A percentile compares a stretch with the other conserved stretches of the same genome.
These are phyloP conservation scores for Euphorbia schlechtendalii DNA, from an alignment of 441 rosid genomes.

Conservation along the genomic window DNA sequence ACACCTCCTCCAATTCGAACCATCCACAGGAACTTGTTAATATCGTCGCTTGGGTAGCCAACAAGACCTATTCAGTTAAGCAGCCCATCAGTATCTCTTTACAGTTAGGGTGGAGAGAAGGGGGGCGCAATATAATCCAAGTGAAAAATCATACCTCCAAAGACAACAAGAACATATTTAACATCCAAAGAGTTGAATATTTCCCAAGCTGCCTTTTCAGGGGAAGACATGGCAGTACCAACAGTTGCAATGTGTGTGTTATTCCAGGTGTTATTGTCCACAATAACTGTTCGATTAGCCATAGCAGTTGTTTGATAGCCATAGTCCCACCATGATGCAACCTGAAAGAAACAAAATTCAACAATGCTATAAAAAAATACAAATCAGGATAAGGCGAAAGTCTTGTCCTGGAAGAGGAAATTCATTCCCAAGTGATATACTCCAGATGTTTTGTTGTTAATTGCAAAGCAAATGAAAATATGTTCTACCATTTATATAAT, in stretches of 20 bases:
- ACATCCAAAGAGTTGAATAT: slow-evolving; percentile 94
- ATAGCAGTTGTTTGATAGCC: slow-evolving; percentile 99
- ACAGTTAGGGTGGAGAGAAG: not conserved
- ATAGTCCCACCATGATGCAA: slow-evolving; percentile 99
- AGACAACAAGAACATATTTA: slow-evolving; percentile 95
- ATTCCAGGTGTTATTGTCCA: slow-evolving; percentile 99
- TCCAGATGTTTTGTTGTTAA: not conserved
- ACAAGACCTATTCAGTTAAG: slow-evolving; percentile 61
- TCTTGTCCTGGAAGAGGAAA: not conserved
- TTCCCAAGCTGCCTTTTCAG: slow-evolving; percentile 99
- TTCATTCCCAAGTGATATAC: not conserved
- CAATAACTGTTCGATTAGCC: slow-evolving; percentile 99
- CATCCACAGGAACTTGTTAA: slow-evolving; percentile 99
- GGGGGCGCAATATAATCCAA: too few relatives aligned
- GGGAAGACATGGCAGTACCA: slow-evolving; percentile 99
- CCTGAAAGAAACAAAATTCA: slow-evolving; percentile 42
- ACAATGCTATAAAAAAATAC: not conserved
- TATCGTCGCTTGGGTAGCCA: slow-evolving; percentile 99
- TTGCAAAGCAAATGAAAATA: not conserved
- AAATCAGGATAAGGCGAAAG: not conserved
- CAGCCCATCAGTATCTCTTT: slow-evolving; percentile 32
- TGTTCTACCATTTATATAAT: not conserved
- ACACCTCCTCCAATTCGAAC: slow-evolving; percentile 99
- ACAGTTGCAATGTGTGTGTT: slow-evolving; percentile 99
- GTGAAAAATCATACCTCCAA: slow-evolving; percentile 85